Evolutionary conservation across 2,329 filamentous ascomycete species (phyloP), one percentile per base, ranked within the genome.

Genomic region (Xylariaceae sp.): DNA sequence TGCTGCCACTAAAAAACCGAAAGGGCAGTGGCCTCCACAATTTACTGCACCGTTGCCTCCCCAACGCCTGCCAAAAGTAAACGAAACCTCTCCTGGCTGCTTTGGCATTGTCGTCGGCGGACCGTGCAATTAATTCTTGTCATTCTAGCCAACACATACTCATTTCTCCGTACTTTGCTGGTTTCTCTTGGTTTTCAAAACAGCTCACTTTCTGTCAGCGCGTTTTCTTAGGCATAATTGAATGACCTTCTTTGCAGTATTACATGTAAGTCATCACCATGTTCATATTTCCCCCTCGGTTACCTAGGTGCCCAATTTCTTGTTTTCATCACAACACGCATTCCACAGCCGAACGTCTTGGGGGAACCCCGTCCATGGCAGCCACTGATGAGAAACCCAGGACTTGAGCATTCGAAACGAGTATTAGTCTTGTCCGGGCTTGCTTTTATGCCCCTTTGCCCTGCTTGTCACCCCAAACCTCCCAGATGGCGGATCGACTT

Each of bases 401-500:
- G 33, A 25, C 12, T 44, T 37, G 19, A 50, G 36, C 16, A 46
- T 37, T 35, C n/a, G 25, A 29, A 40, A 47, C 20, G 25, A 47
- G 36, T 40, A 38, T 45, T 39, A 23, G 38, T 16, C 32, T 29
- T 20, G 36, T 35, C 45, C 41, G n/a, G n/a, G n/a, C n/a, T n/a
- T 33, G 33, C 47, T 50, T 44, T 40, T 46, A 47, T 38, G 27
- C 27, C 38, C 16, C 23, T 35, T 22, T 40, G 40, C 35, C 34
- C 50, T 44, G 37, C 44, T 35, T 33, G 22, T 23, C 44, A 32
- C 14, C 44, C 25, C 29, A 29, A 37, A 41, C 29, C 22, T 52
- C 51, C 47, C 57, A 56, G 48, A 76, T 76, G 73, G 67, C 73
- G 50, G 71, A 76, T 60, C 68, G 70, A 62, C 44, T 63, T 42